Evolutionary conservation across 805 yeast species (phyloP).

Genomic region (Kluyveromyces siamensis): DNA sequence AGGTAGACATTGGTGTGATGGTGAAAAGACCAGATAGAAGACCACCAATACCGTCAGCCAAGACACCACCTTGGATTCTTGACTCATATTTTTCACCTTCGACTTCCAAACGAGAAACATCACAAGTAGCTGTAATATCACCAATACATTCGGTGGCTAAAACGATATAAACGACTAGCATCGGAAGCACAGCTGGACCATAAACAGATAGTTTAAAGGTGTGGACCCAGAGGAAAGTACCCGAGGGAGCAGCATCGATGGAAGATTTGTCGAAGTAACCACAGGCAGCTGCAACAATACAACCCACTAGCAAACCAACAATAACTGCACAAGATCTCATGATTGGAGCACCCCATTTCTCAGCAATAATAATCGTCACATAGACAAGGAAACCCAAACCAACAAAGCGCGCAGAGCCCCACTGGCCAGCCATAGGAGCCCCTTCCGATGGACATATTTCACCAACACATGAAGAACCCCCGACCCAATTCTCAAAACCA

Average conservation of each 20-base stretch:
- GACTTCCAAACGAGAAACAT: slow-evolving; percentile 77
- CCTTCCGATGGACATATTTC: slow-evolving; percentile 38
- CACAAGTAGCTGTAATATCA: slow-evolving; percentile 89
- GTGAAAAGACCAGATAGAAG: slow-evolving; percentile 69
- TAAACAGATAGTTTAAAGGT: slow-evolving; percentile 70
- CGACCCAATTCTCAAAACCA: slow-evolving; percentile 81
- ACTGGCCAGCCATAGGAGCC: slow-evolving; percentile 50
- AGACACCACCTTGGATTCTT: slow-evolving; percentile 85
- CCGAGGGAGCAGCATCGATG: slow-evolving; percentile 69
- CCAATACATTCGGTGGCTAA: slow-evolving; percentile 92
- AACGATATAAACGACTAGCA: slow-evolving; percentile 73
- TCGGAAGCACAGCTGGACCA: slow-evolving; percentile 81
- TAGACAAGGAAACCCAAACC: slow-evolving; percentile 85
- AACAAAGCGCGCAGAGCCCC: slow-evolving; percentile 83
- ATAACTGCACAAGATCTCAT: slow-evolving; percentile 93
- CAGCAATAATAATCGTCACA: slow-evolving; percentile 63
- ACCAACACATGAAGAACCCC: slow-evolving; percentile 64
- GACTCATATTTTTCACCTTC: slow-evolving; percentile 77
- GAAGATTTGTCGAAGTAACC: slow-evolving; percentile 58
- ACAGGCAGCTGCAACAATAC: slow-evolving; percentile 87
- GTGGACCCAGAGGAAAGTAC: slow-evolving; percentile 78
- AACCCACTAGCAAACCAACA: slow-evolving; percentile 74
- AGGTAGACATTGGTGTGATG: slow-evolving; percentile 82
- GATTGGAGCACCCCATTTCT: slow-evolving; percentile 87
- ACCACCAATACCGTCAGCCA: slow-evolving; percentile 84